These are phyloP conservation scores for Colletotrichum tofieldiae DNA, from an alignment of 2,329 filamentous ascomycete species.

Conservation along the genomic window DNA sequence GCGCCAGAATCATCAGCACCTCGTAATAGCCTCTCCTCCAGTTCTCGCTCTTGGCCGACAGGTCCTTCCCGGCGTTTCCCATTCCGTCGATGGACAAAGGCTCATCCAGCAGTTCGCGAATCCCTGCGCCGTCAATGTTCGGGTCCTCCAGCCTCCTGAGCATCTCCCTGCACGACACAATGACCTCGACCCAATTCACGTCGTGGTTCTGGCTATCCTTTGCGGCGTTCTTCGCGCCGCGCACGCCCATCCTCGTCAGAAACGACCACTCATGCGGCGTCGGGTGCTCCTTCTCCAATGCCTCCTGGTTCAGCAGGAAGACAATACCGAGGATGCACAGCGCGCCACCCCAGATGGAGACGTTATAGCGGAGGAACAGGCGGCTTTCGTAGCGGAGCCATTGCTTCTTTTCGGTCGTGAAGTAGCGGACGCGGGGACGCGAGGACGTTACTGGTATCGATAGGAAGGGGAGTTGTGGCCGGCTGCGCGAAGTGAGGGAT, in stretches of 20 bases:
- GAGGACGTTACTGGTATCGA: constrained; percentile 59
- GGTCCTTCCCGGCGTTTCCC: constrained; percentile 73
- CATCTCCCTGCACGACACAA: constrained; percentile 71
- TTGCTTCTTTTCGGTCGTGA: constrained; percentile 83
- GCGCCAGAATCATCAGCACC: constrained; percentile 82
- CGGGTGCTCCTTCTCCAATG: constrained; percentile 81
- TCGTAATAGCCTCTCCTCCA: constrained; percentile 93
- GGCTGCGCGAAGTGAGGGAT: constrained; percentile 51
- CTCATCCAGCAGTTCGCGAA: constrained; percentile 71
- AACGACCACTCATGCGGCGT: constrained; percentile 88
- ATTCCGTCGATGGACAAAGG: constrained; percentile 69
- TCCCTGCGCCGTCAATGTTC: constrained; percentile 76
- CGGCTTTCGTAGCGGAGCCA: constrained; percentile 81
- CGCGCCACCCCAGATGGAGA: constrained; percentile 76
- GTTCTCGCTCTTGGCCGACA: constrained; percentile 82
- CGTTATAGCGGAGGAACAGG: constrained; percentile 77
- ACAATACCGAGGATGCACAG: constrained; percentile 73
- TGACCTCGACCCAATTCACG: constrained; percentile 79
- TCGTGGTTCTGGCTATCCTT: constrained; percentile 67
- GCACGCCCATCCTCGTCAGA: constrained; percentile 77
- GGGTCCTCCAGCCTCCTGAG: constrained; percentile 80
- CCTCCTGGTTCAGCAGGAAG: constrained; percentile 80
- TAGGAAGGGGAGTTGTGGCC: constrained; percentile 68
- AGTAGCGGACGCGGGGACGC: constrained; percentile 75
- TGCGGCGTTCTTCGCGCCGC: constrained; percentile 74